Conservation (phyloP, 805 yeast genomes). For the Metschnikowia bowlesiae region DNA sequence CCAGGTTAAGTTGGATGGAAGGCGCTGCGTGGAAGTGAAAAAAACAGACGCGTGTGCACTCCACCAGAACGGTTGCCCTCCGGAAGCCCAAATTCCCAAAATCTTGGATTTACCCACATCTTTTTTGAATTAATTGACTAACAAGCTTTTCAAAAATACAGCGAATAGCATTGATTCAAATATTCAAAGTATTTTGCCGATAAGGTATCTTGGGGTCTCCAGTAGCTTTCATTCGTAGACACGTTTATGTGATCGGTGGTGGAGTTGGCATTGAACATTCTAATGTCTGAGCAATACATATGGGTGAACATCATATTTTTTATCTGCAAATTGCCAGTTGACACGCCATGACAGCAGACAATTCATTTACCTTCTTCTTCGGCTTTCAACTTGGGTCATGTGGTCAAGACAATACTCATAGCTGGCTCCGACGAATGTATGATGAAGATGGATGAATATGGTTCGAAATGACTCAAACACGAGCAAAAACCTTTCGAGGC, state of each 20-base stretch:
- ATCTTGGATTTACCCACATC: neutral
- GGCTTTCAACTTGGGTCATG: conserved; percentile 3
- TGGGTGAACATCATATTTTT: conserved; percentile 12
- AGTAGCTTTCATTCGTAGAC: conserved; percentile 5
- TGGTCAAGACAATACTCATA: conserved; percentile 12
- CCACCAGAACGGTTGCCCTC: neutral
- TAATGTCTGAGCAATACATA: conserved; percentile 9
- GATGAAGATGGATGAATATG: conserved; percentile 12
- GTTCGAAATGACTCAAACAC: conserved; percentile 10
- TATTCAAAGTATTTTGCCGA: conserved; percentile 16
- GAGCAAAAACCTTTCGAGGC: conserved; percentile 14
- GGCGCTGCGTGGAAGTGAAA: neutral
- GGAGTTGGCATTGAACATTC: conserved; percentile 4
- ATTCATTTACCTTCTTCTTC: conserved; percentile 5
- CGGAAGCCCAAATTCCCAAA: neutral
- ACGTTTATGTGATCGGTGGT: conserved; percentile 6
- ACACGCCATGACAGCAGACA: conserved; percentile 13
- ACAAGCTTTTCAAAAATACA: neutral
- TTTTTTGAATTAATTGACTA: neutral
- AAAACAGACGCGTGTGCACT: neutral
- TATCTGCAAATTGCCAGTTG: conserved; percentile 17
- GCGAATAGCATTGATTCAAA: conserved; percentile 2
- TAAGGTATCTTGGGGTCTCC: conserved; percentile 13
- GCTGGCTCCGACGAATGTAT: conserved; percentile 16
- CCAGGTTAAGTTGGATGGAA: neutral